Conservation (phyloP, 108 stramenopile species). For the Nannochloropsis oceanica region DNA sequence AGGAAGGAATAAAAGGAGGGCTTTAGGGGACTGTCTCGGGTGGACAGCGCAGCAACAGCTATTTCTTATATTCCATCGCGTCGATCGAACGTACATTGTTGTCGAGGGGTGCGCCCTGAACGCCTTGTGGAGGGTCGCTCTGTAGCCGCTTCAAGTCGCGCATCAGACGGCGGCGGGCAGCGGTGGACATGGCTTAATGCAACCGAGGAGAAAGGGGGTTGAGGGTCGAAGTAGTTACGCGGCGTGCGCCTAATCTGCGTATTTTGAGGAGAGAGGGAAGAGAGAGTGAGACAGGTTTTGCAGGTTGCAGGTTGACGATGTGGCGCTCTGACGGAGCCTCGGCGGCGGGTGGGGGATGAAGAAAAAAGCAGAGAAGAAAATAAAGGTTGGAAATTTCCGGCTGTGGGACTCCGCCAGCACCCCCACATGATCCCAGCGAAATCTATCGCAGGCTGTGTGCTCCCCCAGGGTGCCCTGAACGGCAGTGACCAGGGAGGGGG, state of each 20-base stretch:
- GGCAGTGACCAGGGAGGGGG: too few relatives aligned
- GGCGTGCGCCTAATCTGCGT: not conserved
- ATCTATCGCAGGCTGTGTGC: too few relatives aligned
- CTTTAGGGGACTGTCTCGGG: not conserved
- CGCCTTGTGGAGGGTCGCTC: slow-evolving; percentile 92
- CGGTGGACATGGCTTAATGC: slow-evolving; percentile 64
- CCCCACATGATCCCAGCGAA: too few relatives aligned
- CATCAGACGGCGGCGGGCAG: slow-evolving; percentile 84
- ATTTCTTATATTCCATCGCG: slow-evolving; percentile 43
- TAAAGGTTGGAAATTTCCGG: not conserved
- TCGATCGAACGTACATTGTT: slow-evolving; percentile 63
- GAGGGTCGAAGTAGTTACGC: not conserved
- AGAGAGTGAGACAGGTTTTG: not conserved
- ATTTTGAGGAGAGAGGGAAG: not conserved
- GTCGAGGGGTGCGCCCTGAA: slow-evolving; percentile 96
- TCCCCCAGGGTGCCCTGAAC: too few relatives aligned
- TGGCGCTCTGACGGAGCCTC: not conserved
- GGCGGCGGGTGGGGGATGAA: not conserved
- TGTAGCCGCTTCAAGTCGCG: slow-evolving; percentile 92
- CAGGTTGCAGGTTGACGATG: too few relatives aligned
- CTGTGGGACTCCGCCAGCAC: too few relatives aligned
- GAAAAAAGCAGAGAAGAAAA: not conserved
- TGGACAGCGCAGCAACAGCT: not conserved
- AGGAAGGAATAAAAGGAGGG: not conserved
- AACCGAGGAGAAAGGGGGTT: not conserved